A percentile compares a stretch with the other conserved stretches of the same genome.
phyloP scores from a whole-genome alignment of 768 basidiomycete species.

The Lactarius vividus region DNA sequence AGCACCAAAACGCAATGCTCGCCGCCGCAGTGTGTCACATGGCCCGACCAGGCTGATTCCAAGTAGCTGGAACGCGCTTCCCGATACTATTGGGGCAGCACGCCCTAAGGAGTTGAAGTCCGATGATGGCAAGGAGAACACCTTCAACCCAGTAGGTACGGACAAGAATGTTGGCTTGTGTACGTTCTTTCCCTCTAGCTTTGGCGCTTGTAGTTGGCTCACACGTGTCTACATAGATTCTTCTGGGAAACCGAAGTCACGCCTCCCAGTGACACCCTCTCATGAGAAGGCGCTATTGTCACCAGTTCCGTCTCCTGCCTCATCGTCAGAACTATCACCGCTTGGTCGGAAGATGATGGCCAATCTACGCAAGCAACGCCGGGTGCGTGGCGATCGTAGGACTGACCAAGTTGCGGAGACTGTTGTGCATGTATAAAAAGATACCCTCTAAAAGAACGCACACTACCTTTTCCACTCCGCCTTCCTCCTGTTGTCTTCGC shows the following conservation, averaged over 20 bases:
- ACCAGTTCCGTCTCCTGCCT: constrained; percentile 56
- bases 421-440: constrained; percentile 6
- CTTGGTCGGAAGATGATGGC: constrained; percentile 66
- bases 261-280: constrained; percentile 43
- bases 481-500: constrained; percentile 10
- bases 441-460: not conserved
- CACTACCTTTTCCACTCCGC: not conserved
- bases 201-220: not conserved
- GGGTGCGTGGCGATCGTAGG: constrained; percentile 25
- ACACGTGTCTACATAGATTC: constrained; percentile 3
- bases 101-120: constrained; percentile 4
- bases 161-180: not conserved
- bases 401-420: constrained; percentile 13
- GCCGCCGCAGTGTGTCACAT: constrained; percentile 20
- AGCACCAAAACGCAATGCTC: constrained; percentile 10
- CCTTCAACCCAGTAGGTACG: not conserved
- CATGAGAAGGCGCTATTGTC: constrained; percentile 42
- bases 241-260: constrained; percentile 6
- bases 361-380: constrained; percentile 47
- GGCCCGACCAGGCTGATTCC: constrained; percentile 6
- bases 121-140: constrained; percentile 24
- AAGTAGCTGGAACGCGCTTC: not conserved
- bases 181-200: not conserved
- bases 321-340: constrained; percentile 72
- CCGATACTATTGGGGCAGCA: not conserved